These are phyloP conservation scores for Coniochaeta sp. DNA, from an alignment of 2,329 filamentous ascomycete genomes.

Conservation along the genomic window DNA sequence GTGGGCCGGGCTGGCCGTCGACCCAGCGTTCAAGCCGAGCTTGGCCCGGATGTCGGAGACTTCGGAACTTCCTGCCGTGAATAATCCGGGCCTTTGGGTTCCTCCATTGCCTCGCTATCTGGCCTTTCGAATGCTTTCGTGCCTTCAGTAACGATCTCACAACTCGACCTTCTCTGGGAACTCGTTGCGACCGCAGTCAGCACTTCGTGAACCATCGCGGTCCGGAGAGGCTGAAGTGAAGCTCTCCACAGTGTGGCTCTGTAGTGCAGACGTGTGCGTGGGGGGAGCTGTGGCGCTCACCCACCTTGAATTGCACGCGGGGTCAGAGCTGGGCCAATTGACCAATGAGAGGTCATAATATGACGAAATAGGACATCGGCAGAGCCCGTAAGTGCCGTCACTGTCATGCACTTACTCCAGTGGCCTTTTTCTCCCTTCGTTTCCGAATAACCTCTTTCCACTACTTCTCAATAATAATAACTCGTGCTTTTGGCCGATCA, in stretches of 20 bases:
- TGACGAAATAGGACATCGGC: neutral
- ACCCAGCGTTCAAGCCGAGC: neutral
- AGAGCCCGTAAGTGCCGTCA: neutral
- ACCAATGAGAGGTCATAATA: neutral
- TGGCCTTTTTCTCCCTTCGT: neutral
- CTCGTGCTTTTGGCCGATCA: neutral
- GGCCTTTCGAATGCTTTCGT: neutral
- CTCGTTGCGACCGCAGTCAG: too few species aligned
- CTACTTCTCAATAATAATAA: neutral
- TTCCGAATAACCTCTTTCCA: neutral
- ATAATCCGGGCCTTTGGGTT: too few species aligned
- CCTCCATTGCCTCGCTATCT: neutral
- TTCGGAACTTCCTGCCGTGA: neutral
- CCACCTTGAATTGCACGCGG: neutral
- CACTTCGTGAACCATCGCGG: neutral
- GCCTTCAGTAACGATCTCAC: neutral
- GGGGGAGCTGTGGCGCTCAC: neutral
- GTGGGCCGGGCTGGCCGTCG: neutral
- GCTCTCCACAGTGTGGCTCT: neutral
- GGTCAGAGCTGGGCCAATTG: neutral
- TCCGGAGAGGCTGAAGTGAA: neutral
- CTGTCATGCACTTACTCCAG: neutral
- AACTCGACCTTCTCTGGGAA: neutral
- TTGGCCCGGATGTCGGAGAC: neutral
- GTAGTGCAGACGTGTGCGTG: neutral